Base-by-base conservation (phyloP, 2,329 filamentous ascomycete genomes). In the Cladorrhinum sp. region DNA sequence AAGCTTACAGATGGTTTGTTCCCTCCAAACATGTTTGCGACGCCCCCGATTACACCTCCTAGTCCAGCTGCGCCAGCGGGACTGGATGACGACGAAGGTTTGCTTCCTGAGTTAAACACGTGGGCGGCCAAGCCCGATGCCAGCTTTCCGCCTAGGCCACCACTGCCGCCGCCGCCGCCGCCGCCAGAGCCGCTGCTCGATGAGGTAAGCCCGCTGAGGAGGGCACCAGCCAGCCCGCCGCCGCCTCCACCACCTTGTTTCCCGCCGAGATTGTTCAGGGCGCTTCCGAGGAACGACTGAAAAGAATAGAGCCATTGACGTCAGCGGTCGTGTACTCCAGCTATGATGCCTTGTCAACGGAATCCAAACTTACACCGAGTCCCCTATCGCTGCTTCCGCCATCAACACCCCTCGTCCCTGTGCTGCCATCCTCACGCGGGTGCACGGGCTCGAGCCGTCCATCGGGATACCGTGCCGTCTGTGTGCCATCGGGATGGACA, bases 401-500 rank as follows among this genome's bases (percentile, higher is more conserved):
- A 64, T 81, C 67, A 22, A 68, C 48, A 0, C 66, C 70, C 36
- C 70, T 65, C 9, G 68, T 66, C 24, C 71, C 71, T 16, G 59
- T 41, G 18, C 48, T 51, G 1, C 70, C 72, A 32, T 74, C 70
- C 27, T 67, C 66, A 6, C 67, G 70, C 7, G 78, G 81, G 74
- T 82, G 73, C 62, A 82, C 79, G 22, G 85, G 84, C 71, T 87
- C 85, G 76, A 86, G 77, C 36, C 81, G 80, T 41, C 85, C 85
- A 69, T 88, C 85, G 13, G 83, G 75, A 68, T 86, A 79, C 66
- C 81, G 81, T 57, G 85, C 78, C 45, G 83, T 86, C 75, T 87
- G 84, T 60, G 78, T 81, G 52, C 85, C 85, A 72, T 88, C 85
- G 9, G 82, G 79, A 68, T 87, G 84, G 48, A 82, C 85, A 71